Percentiles rank a stretch among this genome's conserved stretches.
These are phyloP conservation scores for Yamadazyma aaseri DNA, from an alignment of 1,139 yeast species.

Conservation along the genomic window DNA sequence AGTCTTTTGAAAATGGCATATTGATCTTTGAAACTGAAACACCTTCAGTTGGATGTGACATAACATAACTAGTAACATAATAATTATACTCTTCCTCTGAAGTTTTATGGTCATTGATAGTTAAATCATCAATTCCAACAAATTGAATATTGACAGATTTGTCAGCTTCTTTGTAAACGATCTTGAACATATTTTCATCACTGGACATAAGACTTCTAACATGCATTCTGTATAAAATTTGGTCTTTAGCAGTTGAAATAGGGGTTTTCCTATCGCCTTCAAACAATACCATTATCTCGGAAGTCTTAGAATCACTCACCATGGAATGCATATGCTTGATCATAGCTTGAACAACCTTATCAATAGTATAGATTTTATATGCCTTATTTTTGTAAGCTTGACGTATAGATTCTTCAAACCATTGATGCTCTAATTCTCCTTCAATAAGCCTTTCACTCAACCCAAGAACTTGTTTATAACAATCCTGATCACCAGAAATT, in stretches of 20 bases:
- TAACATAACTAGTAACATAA: constrained; percentile 85
- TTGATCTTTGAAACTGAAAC: constrained; percentile 76
- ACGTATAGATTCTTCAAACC: constrained; percentile 93
- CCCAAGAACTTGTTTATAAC: constrained; percentile 73
- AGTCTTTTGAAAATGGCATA: constrained; percentile 70
- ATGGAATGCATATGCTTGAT: constrained; percentile 85
- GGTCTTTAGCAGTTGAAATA: constrained; percentile 77
- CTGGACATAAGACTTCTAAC: constrained; percentile 77
- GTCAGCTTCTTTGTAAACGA: constrained; percentile 60
- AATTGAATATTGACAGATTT: constrained; percentile 72
- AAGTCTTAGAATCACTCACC: constrained; percentile 76
- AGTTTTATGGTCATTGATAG: constrained; percentile 72
- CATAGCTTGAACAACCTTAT: constrained; percentile 86
- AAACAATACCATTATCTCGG: constrained; percentile 77
- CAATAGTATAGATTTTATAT: constrained; percentile 87
- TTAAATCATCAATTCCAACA: constrained; percentile 83
- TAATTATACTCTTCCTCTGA: constrained; percentile 88
- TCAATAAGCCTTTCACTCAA: constrained; percentile 78
- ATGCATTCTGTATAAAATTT: constrained; percentile 85
- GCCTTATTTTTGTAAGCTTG: constrained; percentile 95
- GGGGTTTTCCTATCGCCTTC: constrained; percentile 72
- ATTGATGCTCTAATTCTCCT: constrained; percentile 90
- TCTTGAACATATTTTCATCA: constrained; percentile 91
- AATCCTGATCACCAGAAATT: constrained; percentile 63
- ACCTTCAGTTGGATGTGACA: constrained; percentile 98